Evolutionary conservation across 2,329 filamentous ascomycete genomes (phyloP), one percentile per base, ranked within the genome.

Genomic region (Colletotrichum neosansevieriae): DNA sequence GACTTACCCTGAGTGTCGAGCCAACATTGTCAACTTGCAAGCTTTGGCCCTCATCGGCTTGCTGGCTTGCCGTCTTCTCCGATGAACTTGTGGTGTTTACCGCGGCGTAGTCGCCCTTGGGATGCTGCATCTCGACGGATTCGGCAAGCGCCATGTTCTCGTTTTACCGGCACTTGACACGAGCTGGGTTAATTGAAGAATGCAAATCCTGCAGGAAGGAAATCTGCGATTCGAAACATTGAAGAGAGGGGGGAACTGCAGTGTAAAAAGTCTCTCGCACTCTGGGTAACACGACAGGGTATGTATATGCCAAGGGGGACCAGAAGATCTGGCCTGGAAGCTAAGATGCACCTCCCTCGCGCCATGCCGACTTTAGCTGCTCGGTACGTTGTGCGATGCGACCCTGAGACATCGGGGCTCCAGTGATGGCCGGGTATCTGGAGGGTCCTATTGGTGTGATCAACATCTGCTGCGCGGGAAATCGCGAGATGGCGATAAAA

Each of bases 331-430:
- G 45, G 60, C 13, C 44, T 29, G 29, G 29, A 29, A 29, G 29
- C 29, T 29, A 29, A 42, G 19, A 64, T 65, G 65, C 65, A 65
- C 19, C 34, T 50, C 40, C 53, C 54, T 68, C 60, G 60, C 60
- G 40, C 60, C 65, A 68, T 21, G 58, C 65, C 60, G 32, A 32
- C 65, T 65, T 42, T 7, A 59, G 65, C 12, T 67, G 40, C 40
- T 67, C 63, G 58, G 63, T 67, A 62, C 63, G 63, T 36, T 19
- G 50, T 65, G 40, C 53, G 45, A 68, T 59, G 34, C 47, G 47
- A 68, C 60, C 32, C 53, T 65, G 65, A 58, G 60, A 65, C 65
- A 42, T 17, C 12, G 11, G 15, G 29, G 6, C 47, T 36, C 58
- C 32, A n/a, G 42, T 34, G 29, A 11, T 24, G 17, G 17, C 12